Conservation (phyloP, 1,284 basidiomycete genomes). For the Amylostereum areolatum region DNA sequence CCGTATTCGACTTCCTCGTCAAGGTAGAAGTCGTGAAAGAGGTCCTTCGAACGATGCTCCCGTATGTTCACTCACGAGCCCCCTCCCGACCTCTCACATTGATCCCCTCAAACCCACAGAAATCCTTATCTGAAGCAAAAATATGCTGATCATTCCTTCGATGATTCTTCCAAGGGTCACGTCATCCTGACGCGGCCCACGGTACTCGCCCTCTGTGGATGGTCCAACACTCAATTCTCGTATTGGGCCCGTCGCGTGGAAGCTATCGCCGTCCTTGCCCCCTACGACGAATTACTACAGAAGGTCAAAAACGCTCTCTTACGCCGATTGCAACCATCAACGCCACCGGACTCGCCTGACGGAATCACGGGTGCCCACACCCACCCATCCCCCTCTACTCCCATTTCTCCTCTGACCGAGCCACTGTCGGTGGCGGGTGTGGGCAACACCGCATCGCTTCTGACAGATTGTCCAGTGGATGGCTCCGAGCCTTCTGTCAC, state of each 20-base stretch:
- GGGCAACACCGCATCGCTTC: no score
- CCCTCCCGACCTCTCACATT: constrained; percentile 4
- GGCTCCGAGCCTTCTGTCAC: constrained; percentile 23
- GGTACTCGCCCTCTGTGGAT: constrained; percentile 39
- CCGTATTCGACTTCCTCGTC: constrained; percentile 44
- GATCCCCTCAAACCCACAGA: constrained; percentile 20
- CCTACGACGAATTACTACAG: constrained; percentile 32
- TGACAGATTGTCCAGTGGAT: no score
- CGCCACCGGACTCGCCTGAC: constrained; percentile 12
- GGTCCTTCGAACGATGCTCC: constrained; percentile 39
- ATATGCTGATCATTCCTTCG: constrained; percentile 34
- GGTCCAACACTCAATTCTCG: constrained; percentile 48
- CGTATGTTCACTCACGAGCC: constrained; percentile 26
- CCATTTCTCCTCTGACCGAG: constrained; percentile 13
- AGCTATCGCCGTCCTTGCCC: constrained; percentile 38
- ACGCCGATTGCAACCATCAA: constrained; percentile 27
- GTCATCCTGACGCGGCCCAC: constrained; percentile 42
- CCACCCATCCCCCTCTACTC: constrained; percentile 12
- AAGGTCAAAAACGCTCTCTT: constrained; percentile 35
- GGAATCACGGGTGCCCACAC: constrained; percentile 7
- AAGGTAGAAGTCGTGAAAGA: constrained; percentile 48
- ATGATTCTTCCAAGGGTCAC: constrained; percentile 31
- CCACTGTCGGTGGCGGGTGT: constrained; percentile 8
- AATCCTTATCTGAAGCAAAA: constrained; percentile 48
- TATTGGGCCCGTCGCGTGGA: constrained; percentile 45